These are phyloP conservation scores for Pogostemon cablin DNA, from an alignment of 257 asterid species.

Conservation along the genomic window DNA sequence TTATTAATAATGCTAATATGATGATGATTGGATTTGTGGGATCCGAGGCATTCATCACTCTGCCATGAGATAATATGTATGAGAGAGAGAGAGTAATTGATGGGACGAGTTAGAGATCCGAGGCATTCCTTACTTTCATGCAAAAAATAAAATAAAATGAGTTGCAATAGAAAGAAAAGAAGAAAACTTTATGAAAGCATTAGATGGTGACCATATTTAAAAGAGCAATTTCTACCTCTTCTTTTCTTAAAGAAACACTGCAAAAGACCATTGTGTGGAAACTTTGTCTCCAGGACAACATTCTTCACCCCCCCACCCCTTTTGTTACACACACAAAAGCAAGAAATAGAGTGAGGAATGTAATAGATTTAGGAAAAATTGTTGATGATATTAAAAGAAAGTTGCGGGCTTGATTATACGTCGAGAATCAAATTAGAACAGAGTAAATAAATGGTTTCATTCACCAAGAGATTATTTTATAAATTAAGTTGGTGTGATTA, in stretches of 20 bases:
- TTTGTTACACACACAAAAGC: conserved; percentile 40
- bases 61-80: not conserved
- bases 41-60: conserved; percentile 69
- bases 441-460: too few relatives aligned
- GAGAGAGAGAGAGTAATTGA: conserved; percentile 34
- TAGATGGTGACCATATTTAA: conserved; percentile 63
- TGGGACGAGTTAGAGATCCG: conserved; percentile 65
- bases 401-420: too few relatives aligned
- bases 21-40: conserved; percentile 59
- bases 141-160: conserved; percentile 42
- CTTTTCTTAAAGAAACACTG: conserved; percentile 61
- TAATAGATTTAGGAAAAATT: too few relatives aligned
- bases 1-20: conserved; percentile 42
- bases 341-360: too few relatives aligned
- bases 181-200: conserved; percentile 44
- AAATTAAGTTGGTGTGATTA: too few relatives aligned
- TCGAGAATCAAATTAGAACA: too few relatives aligned
- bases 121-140: conserved; percentile 86
- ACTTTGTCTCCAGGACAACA: conserved; percentile 78
- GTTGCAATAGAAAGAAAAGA: conserved; percentile 44
- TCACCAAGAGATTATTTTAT: too few relatives aligned
- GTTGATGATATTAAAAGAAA: too few relatives aligned
- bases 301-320: conserved; percentile 17
- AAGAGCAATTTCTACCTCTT: conserved; percentile 46
- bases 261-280: conserved; percentile 78